Percentiles rank a stretch among this genome's conserved stretches.
Conservation (phyloP, 2,329 filamentous ascomycete species). For the Claviceps monticola region DNA sequence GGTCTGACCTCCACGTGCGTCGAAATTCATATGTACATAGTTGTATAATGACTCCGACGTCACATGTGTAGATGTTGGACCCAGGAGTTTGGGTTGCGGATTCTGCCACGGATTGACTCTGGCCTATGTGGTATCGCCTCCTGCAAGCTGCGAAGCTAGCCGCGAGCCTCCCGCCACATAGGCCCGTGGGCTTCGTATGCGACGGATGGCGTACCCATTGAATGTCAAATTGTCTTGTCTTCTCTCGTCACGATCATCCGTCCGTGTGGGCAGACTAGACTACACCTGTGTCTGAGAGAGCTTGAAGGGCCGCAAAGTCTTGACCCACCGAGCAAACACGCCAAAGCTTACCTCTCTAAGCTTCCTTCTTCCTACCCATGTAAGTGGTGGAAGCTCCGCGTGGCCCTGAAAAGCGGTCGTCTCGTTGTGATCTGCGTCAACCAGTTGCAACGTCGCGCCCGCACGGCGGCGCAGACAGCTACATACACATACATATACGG, state of each 20-base stretch:
- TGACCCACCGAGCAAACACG: neutral
- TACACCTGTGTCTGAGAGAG: neutral
- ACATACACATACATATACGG: no score
- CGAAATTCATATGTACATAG: no score
- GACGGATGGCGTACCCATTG: constrained; percentile 6
- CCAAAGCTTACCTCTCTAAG: neutral
- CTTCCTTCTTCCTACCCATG: neutral
- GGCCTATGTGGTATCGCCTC: neutral
- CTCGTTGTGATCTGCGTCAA: neutral
- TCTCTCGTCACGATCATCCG: constrained; percentile 3
- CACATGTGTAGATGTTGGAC: neutral
- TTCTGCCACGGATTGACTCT: neutral
- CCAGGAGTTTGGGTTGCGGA: neutral
- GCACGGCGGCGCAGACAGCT: neutral
- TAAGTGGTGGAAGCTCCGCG: constrained; percentile 1
- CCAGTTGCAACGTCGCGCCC: neutral
- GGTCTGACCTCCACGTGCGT: neutral
- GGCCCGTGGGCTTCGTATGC: constrained; percentile 1
- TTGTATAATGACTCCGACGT: no score
- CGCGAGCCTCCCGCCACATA: neutral
- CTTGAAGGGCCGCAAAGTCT: no score
- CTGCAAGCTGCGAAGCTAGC: neutral
- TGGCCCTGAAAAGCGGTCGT: constrained; percentile 4
- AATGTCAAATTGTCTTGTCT: neutral
- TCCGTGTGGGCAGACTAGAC: constrained; percentile 2